These are phyloP conservation scores for Suhomyces kilbournensis DNA, from an alignment of 805 yeast genomes.

Conservation along the genomic window DNA sequence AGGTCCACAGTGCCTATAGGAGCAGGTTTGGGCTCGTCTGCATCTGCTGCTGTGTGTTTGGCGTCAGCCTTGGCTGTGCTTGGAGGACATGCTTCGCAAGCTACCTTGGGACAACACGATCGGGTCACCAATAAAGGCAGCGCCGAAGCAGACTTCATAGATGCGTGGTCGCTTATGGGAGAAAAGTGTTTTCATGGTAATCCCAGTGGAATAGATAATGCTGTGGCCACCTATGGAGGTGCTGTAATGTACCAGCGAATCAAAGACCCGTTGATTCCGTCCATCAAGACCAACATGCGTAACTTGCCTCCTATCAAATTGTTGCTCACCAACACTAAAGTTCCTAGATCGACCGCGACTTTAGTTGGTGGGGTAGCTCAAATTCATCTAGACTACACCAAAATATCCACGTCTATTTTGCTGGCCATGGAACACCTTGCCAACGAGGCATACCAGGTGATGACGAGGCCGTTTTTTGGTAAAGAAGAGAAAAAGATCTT, in stretches of 20 bases:
- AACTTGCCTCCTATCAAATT: constrained; percentile 72
- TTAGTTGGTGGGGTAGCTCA: constrained; percentile 75
- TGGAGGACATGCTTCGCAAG: constrained; percentile 51
- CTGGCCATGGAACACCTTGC: constrained; percentile 77
- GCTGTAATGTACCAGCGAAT: constrained; percentile 85
- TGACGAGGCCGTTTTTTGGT: constrained; percentile 52
- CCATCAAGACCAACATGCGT: constrained; percentile 64
- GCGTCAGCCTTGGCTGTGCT: constrained; percentile 67
- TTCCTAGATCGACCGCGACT: constrained; percentile 84
- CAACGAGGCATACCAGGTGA: constrained; percentile 64
- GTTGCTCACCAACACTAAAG: constrained; percentile 76
- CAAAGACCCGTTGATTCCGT: constrained; percentile 49
- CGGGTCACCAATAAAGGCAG: constrained; percentile 26
- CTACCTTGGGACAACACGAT: constrained; percentile 34
- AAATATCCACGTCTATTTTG: constrained; percentile 54
- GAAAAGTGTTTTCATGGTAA: constrained; percentile 95
- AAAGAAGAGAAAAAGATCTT: constrained; percentile 38
- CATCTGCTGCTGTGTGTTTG: constrained; percentile 81
- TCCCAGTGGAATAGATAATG: constrained; percentile 95
- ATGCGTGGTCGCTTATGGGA: constrained; percentile 87
- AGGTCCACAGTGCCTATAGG: constrained; percentile 91
- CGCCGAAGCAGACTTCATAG: constrained; percentile 58
- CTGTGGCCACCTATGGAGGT: constrained; percentile 94
- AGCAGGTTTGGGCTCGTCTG: constrained; percentile 95
- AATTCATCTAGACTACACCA: constrained; percentile 51